Evolutionary conservation across 306 rosid genomes (phyloP).

Genomic region (Hylodesmum podocarpum): DNA sequence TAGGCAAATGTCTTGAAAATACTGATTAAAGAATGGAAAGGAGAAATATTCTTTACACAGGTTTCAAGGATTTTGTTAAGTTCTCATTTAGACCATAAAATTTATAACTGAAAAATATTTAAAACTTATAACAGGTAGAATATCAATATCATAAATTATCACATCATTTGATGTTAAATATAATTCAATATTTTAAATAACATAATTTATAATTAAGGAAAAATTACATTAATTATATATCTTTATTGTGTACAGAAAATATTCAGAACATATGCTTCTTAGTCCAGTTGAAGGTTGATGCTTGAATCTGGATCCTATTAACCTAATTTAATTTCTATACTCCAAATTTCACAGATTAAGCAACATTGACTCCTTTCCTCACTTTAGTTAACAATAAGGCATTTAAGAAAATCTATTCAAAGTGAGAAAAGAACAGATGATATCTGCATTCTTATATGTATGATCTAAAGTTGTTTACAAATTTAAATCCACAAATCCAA

Average conservation of each 20-base stretch:
- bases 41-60: no score
- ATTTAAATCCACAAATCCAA: conserved; percentile 29
- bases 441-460: conserved; percentile 13
- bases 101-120: no score
- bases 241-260: neutral
- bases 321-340: neutral
- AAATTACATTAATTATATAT: no score
- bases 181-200: no score
- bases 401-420: neutral
- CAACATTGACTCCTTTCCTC: neutral
- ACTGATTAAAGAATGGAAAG: no score
- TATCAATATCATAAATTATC: no score
- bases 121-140: no score
- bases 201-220: no score
- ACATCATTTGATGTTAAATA: no score
- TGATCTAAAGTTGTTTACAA: conserved; percentile 44
- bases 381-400: neutral
- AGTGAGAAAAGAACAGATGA: neutral
- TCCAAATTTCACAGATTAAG: neutral
- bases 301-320: neutral
- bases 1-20: no score
- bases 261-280: neutral
- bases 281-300: neutral
- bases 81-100: no score
- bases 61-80: no score